Conservation (phyloP, 1,284 basidiomycete genomes). For the Naganishia sp. region DNA sequence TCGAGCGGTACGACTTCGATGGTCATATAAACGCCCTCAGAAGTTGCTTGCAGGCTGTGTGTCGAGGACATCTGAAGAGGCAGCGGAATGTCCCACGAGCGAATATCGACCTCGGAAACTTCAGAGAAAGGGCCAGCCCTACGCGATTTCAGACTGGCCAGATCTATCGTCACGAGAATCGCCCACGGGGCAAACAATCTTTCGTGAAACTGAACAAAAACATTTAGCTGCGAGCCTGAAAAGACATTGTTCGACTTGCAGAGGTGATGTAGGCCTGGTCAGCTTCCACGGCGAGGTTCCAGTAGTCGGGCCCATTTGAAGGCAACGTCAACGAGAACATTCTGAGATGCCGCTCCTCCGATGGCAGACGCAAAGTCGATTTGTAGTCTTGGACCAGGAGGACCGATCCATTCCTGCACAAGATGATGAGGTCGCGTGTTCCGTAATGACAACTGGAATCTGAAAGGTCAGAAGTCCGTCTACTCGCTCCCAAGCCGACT, state of each 20-base stretch:
- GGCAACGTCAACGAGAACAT: constrained; percentile 13
- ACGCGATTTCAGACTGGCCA: neutral
- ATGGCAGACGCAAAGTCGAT: constrained; percentile 1
- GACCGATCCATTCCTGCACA: constrained; percentile 22
- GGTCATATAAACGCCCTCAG: constrained; percentile 22
- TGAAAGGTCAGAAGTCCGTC: neutral
- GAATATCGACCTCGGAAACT: neutral
- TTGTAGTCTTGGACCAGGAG: constrained; percentile 21
- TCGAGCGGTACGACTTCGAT: neutral
- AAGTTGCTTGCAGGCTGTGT: constrained; percentile 19
- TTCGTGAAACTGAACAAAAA: constrained; percentile 2
- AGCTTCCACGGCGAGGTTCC: constrained; percentile 17
- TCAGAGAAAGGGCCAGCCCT: neutral
- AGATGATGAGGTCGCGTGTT: constrained; percentile 1
- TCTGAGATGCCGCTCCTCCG: neutral
- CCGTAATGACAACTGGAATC: constrained; percentile 16
- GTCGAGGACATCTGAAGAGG: constrained; percentile 7
- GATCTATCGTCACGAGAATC: constrained; percentile 6
- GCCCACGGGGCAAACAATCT: constrained; percentile 11
- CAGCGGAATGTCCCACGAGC: constrained; percentile 14
- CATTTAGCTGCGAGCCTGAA: neutral
- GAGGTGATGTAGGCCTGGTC: constrained; percentile 16
- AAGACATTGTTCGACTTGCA: neutral
- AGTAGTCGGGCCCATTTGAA: constrained; percentile 13
- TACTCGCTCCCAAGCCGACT: neutral